Conservation (phyloP, 257 asterid genomes). For the Gentiana straminea region DNA sequence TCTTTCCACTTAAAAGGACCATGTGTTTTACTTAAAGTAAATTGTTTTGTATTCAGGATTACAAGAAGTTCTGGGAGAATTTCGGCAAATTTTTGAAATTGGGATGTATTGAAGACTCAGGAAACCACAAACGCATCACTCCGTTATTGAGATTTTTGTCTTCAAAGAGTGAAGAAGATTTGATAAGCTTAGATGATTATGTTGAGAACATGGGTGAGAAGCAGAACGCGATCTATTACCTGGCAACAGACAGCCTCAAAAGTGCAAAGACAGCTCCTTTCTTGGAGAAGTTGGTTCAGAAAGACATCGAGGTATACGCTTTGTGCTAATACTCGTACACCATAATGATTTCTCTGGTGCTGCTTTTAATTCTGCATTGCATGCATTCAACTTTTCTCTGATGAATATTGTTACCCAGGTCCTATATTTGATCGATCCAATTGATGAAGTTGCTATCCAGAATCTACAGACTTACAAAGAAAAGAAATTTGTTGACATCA, state of each 20-base stretch:
- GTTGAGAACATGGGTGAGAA: slow-evolving; percentile 93
- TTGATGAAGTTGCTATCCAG: slow-evolving; percentile 93
- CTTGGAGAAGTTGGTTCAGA: slow-evolving; percentile 83
- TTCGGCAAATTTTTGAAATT: slow-evolving; percentile 84
- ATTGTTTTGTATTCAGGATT: slow-evolving; percentile 46
- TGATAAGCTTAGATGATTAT: slow-evolving; percentile 82
- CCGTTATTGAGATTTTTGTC: slow-evolving; percentile 81
- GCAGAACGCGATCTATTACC: slow-evolving; percentile 82
- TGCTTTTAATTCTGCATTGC: background rate
- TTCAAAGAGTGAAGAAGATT: slow-evolving; percentile 85
- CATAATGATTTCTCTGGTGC: no score
- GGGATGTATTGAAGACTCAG: slow-evolving; percentile 97
- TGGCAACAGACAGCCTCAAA: slow-evolving; percentile 94
- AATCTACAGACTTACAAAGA: slow-evolving; percentile 93
- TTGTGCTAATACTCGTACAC: background rate
- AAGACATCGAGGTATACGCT: slow-evolving; percentile 71
- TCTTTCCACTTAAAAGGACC: background rate
- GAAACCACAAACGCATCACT: slow-evolving; percentile 81
- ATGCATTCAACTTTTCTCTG: slow-evolving; percentile 6
- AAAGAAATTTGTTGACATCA: slow-evolving; percentile 90
- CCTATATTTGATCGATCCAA: slow-evolving; percentile 81
- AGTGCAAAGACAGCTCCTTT: slow-evolving; percentile 98
- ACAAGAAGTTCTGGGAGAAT: slow-evolving; percentile 97
- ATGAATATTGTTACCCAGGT: slow-evolving; percentile 38
- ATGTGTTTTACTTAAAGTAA: background rate